Evolutionary conservation across 345 rosid genomes (phyloP).

Genomic region (Murraya paniculata): DNA sequence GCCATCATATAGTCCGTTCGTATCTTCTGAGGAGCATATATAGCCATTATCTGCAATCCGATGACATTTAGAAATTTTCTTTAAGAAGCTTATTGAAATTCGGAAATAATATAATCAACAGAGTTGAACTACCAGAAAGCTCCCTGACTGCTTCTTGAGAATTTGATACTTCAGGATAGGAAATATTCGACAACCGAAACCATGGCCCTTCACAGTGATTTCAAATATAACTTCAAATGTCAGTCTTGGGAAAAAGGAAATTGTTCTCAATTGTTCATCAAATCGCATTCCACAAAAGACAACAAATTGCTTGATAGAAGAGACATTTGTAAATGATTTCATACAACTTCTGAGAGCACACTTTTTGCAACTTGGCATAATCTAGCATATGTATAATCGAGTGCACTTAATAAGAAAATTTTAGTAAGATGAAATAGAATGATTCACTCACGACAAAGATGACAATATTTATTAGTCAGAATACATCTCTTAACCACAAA

Average conservation of each 20-base stretch:
- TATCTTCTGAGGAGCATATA: conserved; percentile 35
- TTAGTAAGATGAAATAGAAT: background rate
- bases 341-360: background rate
- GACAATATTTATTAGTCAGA: background rate
- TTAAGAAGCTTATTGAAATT: conserved; percentile 2
- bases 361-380: background rate
- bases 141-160: conserved; percentile 49
- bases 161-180: conserved; percentile 65
- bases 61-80: conserved; percentile 17
- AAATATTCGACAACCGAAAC: conserved; percentile 71
- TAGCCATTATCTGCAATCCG: conserved; percentile 54
- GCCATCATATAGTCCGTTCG: conserved; percentile 36
- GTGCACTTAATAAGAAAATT: background rate
- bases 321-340: background rate
- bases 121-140: conserved; percentile 51
- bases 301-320: background rate
- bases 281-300: background rate
- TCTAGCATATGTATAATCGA: background rate
- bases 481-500: background rate
- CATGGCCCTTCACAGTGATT: conserved; percentile 64
- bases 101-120: background rate
- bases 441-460: background rate
- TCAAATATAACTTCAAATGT: background rate
- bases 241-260: background rate
- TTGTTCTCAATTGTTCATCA: background rate